Percentiles rank a stretch among this genome's conserved stretches.
Evolutionary conservation across 2,329 filamentous ascomycete genomes (phyloP).

Genomic region (Eutypella sp.): DNA sequence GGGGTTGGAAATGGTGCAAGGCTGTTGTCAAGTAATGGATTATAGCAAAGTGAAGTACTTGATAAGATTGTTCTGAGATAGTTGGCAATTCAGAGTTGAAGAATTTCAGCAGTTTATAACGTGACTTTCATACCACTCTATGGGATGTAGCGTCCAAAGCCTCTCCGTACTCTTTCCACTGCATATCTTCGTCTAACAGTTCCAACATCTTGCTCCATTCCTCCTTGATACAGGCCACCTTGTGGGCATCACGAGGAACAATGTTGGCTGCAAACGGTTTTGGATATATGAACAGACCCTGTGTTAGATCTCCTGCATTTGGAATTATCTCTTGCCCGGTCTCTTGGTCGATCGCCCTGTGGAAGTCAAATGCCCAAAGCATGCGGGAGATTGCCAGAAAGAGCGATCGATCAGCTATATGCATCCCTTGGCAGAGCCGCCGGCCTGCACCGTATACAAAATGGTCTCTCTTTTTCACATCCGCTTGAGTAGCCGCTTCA

Average conservation of each 20-base stretch:
- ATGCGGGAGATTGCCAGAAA: slow-evolving; percentile 32
- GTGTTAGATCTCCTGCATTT: not conserved
- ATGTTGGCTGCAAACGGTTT: not conserved
- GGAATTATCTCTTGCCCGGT: not conserved
- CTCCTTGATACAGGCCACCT: not conserved
- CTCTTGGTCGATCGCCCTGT: slow-evolving; percentile 7
- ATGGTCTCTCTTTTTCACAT: slow-evolving; percentile 12
- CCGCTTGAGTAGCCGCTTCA: slow-evolving; percentile 23
- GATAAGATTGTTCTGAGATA: too few species aligned
- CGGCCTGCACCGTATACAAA: slow-evolving; percentile 13
- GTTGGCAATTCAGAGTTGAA: too few species aligned
- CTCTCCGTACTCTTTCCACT: not conserved
- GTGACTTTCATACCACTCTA: too few species aligned
- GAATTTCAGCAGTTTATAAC: too few species aligned
- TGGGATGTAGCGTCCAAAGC: too few species aligned
- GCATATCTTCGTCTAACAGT: not conserved
- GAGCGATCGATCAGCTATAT: slow-evolving; percentile 22
- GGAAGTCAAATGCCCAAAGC: slow-evolving; percentile 40
- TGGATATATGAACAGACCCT: not conserved
- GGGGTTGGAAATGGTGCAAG: too few species aligned
- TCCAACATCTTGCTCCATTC: not conserved
- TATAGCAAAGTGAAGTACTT: too few species aligned
- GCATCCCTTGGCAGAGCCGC: slow-evolving; percentile 41
- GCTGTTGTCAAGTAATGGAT: too few species aligned
- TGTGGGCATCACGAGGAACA: not conserved